Evolutionary conservation across 495 filamentous ascomycete genomes (phyloP), one percentile per base, ranked within the genome.

Genomic region (Podospora pseudocomata): DNA sequence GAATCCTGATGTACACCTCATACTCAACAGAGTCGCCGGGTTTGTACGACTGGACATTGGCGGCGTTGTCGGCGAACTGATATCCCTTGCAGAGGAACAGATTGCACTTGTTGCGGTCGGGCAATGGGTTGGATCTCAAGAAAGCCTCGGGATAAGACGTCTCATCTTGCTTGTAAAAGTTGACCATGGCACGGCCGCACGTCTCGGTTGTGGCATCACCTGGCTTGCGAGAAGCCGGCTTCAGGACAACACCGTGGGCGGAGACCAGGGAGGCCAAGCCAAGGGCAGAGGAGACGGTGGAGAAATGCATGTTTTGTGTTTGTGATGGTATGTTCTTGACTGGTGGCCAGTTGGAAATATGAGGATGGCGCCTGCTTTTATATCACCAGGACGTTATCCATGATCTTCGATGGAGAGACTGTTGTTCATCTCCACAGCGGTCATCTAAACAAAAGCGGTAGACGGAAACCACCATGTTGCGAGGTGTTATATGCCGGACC

Each of bases 41-140:
- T 9, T 77, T 83, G 80, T 88, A 91, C 19, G 74, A 78, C 72
- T 89, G 83, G 54, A 91, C 84, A 71, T 90, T 87, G 70, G 78
- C 88, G 58, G 73, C 83, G 84, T 91, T 90, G 82, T 92, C 90
- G 67, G 72, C 87, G 76, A 87, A 91, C 77, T 91, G 87, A 78
- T 86, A 86, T 62, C 90, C 90, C 73, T 87, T 89, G 88, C 90
- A 92, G 16, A 90, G 83, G 79, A 82, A 91, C 60, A 89, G 77
- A 76, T 90, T 83, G 80, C 90, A 92, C 57, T 79, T 80, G 11
- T 78, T 79, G 55, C 81, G 77, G 72, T 89, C 78, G 75, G 86
- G 78, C 57, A 81, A n/a, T 0, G 75, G 73, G 66, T 77, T 86
- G 26, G 85, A 80, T 70, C 89, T 85, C n/a, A 89, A 80, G 55